phyloP scores from a whole-genome alignment of 2,329 filamentous ascomycete species.

The Polychaeton citri region DNA sequence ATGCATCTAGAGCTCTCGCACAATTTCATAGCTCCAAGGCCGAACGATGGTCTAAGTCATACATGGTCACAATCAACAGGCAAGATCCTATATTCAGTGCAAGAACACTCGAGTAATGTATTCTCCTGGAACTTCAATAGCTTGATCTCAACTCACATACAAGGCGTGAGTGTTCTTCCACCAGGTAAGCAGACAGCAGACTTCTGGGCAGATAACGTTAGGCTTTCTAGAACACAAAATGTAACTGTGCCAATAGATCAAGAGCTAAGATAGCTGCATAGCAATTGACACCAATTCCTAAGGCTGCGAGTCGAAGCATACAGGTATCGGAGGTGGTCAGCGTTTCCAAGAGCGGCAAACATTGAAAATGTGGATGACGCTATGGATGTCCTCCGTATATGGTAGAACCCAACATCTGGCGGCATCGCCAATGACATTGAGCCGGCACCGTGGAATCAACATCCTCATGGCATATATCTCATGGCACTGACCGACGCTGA shows the following conservation, averaged over 20 bases:
- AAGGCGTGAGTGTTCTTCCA: conserved; percentile 19
- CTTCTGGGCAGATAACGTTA: conserved; percentile 25
- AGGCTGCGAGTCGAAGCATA: too few relatives aligned
- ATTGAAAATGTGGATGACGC: too few relatives aligned
- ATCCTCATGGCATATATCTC: conserved; percentile 13
- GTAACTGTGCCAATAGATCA: too few relatives aligned
- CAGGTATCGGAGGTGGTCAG: too few relatives aligned
- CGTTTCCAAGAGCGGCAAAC: conserved; percentile 13
- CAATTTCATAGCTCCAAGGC: conserved; percentile 18
- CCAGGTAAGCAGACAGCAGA: conserved; percentile 17
- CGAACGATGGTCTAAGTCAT: conserved; percentile 22
- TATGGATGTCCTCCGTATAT: conserved; percentile 18
- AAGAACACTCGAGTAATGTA: conserved; percentile 24
- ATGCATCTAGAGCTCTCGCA: conserved; percentile 12
- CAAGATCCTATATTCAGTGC: conserved; percentile 19
- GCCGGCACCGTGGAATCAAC: conserved; percentile 14
- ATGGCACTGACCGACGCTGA: conserved; percentile 22
- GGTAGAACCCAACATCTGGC: conserved; percentile 22
- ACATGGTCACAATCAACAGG: conserved; percentile 22
- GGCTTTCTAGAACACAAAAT: conserved; percentile 15
- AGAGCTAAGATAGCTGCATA: too few relatives aligned
- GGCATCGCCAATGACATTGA: conserved; percentile 24
- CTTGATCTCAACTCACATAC: conserved; percentile 14
- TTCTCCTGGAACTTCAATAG: conserved; percentile 17
- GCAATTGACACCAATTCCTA: too few relatives aligned